Evolutionary conservation across 805 yeast genomes (phyloP), one percentile per base, ranked within the genome.

Genomic region (Barnettozyma wickerhamii): DNA sequence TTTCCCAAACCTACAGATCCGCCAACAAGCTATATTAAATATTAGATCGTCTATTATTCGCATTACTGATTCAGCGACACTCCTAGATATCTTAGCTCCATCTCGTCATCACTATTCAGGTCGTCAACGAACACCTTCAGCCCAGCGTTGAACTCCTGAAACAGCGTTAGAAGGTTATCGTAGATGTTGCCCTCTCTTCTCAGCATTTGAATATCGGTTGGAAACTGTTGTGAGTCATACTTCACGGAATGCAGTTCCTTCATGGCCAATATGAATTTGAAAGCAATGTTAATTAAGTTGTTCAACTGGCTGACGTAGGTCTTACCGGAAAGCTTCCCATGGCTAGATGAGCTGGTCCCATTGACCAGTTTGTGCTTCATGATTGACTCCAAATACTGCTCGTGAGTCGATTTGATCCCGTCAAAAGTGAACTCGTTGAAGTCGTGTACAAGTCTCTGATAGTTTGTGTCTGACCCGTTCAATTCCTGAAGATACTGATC

Each of bases 31-130:
- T 17, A 12, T 7, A 24, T 18, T 12, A 24, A n/a, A 19, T 12
- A 24, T 15, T 24, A 24, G 5, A 33, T 34, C 18, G 19, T 19
- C 31, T 33, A 54, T 36, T n/a, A n/a, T n/a, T n/a, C n/a, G n/a
- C n/a, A n/a, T n/a, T n/a, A n/a, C n/a, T 49, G 53, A 23, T 47
- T 56, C 30, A 56, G 46, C 1, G 50, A 38, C 2, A 46, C 61
- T 26, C 82, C 75, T 26, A 83, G 62, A 37, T 63, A 72, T 38
- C 69, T 63, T 38, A 82, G 52, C 19, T 71, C 75, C 10, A 66
- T 58, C 40, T 69, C 71, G 4, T 65, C 67, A 48, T 81, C 87
- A 20, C 64, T 58, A n/a, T 69, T 66, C 40, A 83, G 59, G 50
- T 80, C 87, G 32, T 62, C 68, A 0, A 69, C 66, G 41, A 81